Evolutionary conservation across 192 early-diverging fungal genomes (phyloP).

Genomic region (Coemansia aciculifera): DNA sequence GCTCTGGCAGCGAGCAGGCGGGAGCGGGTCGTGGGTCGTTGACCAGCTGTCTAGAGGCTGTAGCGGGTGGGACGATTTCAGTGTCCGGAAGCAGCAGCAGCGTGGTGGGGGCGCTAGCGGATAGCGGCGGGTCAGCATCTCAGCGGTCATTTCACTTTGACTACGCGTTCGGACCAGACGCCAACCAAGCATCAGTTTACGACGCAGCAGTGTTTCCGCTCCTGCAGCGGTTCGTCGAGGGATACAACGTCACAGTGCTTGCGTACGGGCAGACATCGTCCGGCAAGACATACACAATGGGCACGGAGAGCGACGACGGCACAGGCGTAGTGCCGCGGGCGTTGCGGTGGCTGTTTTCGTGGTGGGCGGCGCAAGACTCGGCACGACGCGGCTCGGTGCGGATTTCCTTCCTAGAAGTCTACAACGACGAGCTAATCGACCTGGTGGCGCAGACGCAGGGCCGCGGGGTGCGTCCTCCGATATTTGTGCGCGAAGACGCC

Average conservation of each 20-base stretch:
- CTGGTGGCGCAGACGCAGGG: slow-evolving; percentile 68
- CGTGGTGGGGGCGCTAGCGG: slow-evolving; percentile 5
- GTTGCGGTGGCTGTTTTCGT: slow-evolving; percentile 64
- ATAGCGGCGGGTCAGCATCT: not conserved
- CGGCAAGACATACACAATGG: slow-evolving; percentile 97
- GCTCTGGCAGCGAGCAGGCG: slow-evolving; percentile 9
- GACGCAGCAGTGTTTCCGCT: slow-evolving; percentile 56
- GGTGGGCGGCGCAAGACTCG: slow-evolving; percentile 26
- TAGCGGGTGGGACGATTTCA: slow-evolving; percentile 17
- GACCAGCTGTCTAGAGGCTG: slow-evolving; percentile 28
- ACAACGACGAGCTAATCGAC: slow-evolving; percentile 97
- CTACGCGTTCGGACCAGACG: slow-evolving; percentile 62
- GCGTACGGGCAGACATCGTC: slow-evolving; percentile 93
- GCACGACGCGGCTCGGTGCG: slow-evolving; percentile 10
- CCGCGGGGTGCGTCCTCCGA: slow-evolving; percentile 58
- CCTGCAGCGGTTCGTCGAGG: slow-evolving; percentile 65
- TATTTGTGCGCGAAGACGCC: slow-evolving; percentile 81
- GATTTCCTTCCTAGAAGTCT: slow-evolving; percentile 93
- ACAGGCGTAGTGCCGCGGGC: slow-evolving; percentile 77
- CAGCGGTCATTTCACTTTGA: slow-evolving; percentile 62
- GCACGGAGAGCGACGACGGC: slow-evolving; percentile 59
- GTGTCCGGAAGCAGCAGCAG: slow-evolving; percentile 21
- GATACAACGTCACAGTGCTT: slow-evolving; percentile 93
- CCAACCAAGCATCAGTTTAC: slow-evolving; percentile 65
- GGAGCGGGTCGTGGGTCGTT: slow-evolving; percentile 15